A percentile compares a stretch with the other conserved stretches of the same genome.
These are phyloP conservation scores for Uronychia setigera DNA, from an alignment of 73 alveolate genomes.

Conservation along the genomic window DNA sequence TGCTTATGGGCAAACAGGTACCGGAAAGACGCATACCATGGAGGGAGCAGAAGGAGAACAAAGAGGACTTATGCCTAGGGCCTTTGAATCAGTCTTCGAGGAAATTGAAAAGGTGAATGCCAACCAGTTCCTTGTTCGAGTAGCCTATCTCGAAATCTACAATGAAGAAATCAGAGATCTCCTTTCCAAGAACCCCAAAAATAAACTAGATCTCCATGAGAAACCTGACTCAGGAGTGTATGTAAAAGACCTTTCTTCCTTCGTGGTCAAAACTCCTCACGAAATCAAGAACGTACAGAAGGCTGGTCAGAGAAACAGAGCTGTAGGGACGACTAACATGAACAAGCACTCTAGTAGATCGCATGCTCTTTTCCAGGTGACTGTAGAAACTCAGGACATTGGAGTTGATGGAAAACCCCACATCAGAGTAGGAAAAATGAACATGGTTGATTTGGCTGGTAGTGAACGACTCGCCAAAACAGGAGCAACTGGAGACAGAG, in stretches of 20 bases:
- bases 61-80: conserved; percentile 98
- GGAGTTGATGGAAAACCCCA: conserved; percentile 92
- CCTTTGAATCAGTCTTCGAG: conserved; percentile 93
- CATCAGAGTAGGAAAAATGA: conserved; percentile 93
- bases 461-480: conserved; percentile 95
- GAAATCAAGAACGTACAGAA: conserved; percentile 91
- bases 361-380: conserved; percentile 92
- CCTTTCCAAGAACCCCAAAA: conserved; percentile 88
- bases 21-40: conserved; percentile 98
- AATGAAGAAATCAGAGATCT: conserved; percentile 98
- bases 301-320: conserved; percentile 90
- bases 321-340: conserved; percentile 93
- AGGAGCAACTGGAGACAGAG: conserved; percentile 93
- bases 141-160: conserved; percentile 95
- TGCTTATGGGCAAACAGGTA: conserved; percentile 99
- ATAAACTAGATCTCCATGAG: conserved; percentile 91
- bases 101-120: conserved; percentile 90
- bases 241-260: conserved; percentile 93
- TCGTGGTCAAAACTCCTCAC: conserved; percentile 85
- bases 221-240: conserved; percentile 97
- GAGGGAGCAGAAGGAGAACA: conserved; percentile 92
- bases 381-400: conserved; percentile 89
- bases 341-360: conserved; percentile 93
- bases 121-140: conserved; percentile 92
- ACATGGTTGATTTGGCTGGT: conserved; percentile 98